Evolutionary conservation across 139 green algal genomes (phyloP).

Genomic region (Chlorella sp.): DNA sequence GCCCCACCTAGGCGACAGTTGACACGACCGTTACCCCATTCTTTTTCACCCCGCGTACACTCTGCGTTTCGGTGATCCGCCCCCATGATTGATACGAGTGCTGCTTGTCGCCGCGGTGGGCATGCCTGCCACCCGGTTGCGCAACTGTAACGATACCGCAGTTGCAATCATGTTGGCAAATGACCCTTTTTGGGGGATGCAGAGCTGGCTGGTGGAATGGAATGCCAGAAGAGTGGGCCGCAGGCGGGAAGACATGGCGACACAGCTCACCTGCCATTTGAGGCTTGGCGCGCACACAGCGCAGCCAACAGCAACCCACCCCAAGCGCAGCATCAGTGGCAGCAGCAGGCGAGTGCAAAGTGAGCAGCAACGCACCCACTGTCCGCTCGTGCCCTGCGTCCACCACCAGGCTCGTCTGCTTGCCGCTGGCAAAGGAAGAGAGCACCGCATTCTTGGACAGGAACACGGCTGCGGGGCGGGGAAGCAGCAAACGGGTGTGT

Average conservation of each 20-base stretch:
- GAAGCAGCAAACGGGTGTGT: no score
- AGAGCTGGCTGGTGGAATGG: no score
- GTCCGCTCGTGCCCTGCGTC: slow-evolving; percentile 80
- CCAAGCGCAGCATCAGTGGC: no score
- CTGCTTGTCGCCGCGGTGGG: not conserved
- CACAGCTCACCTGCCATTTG: no score
- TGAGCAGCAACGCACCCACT: slow-evolving; percentile 65
- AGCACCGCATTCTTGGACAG: slow-evolving; percentile 92
- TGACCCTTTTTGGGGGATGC: not conserved
- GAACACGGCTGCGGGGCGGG: slow-evolving; percentile 78
- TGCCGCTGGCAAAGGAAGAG: slow-evolving; percentile 85
- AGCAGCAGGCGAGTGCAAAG: not conserved
- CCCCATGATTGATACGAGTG: not conserved
- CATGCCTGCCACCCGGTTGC: not conserved
- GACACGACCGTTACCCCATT: not conserved
- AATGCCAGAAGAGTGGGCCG: no score
- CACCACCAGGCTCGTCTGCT: slow-evolving; percentile 92
- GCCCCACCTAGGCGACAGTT: not conserved
- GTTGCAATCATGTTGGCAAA: no score
- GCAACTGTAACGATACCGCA: slow-evolving; percentile 29
- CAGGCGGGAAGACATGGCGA: no score
- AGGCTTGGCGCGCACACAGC: no score
- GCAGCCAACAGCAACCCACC: no score
- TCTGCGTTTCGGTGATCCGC: not conserved
- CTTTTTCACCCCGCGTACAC: not conserved